Evolutionary conservation across 2,329 filamentous ascomycete species (phyloP), one percentile per base, ranked within the genome.

Genomic region (Fonsecaea erecta): DNA sequence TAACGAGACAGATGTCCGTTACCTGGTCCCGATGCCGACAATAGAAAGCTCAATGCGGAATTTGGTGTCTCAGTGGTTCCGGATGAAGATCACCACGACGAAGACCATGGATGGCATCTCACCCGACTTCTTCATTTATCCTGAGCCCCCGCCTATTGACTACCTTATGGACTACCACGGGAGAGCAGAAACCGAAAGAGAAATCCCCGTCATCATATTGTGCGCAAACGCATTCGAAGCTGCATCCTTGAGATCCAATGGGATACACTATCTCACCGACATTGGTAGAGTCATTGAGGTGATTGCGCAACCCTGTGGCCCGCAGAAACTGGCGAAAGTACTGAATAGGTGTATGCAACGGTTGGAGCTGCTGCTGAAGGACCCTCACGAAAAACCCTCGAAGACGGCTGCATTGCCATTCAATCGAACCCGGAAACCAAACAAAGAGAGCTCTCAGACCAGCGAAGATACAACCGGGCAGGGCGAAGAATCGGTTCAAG

Each of bases 241-340:
- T 52, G 73, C 68, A 30, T 67, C 70, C 4, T 70, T 74, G 66
- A 71, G 34, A 66, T 72, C 8, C 65, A 74, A 53, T 76, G 75
- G 68, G 14, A 52, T 70, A 16, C 68, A 70, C 46, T 51, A 56
- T 21, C 59, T 70, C 1, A 67, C 64, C 1, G 67, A 70, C 6
- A 66, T 77, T 37, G 74, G 76, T 1, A 65, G 72, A 16, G 72
- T 74, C 2, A 74, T 79, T 9, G 75, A 79, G 56, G 75, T 79
- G 26, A 75, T 79, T 30, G 74, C 75, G 18, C 76, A 76, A 18
- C 78, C 78, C 2, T 78, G 75, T 56, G 78, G 77, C 0, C 77
- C 78, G 7, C 76, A 79, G 59, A 80, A 79, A 53, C 66, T 80
- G 52, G 77, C 77, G 3, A 77, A 75, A 35, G 75, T 74, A 30